phyloP scores from a whole-genome alignment of 2,329 filamentous ascomycete species.

The Zymoseptoria tritici region DNA sequence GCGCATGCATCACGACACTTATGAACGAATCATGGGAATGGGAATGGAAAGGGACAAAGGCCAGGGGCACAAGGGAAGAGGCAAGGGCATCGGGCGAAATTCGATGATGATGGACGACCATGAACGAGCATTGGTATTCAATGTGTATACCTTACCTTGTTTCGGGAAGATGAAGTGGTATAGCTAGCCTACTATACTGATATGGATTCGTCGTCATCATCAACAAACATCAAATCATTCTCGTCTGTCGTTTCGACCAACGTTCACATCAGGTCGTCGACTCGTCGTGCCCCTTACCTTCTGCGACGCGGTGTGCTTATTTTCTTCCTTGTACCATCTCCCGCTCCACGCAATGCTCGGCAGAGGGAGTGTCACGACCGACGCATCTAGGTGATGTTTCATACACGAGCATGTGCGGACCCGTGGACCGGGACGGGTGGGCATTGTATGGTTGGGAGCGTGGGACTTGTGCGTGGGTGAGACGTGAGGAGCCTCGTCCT shows the following conservation, averaged over 20 bases:
- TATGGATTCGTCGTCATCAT: no score
- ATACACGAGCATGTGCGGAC: background rate
- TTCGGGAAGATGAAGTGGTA: no score
- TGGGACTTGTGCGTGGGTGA: background rate
- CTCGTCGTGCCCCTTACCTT: no score
- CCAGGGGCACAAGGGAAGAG: background rate
- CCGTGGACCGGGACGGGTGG: background rate
- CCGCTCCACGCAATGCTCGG: background rate
- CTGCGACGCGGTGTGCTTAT: background rate
- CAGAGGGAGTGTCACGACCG: background rate
- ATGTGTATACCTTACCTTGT: background rate
- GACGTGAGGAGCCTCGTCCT: background rate
- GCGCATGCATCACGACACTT: background rate
- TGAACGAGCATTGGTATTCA: background rate
- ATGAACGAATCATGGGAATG: background rate
- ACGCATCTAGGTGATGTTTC: background rate
- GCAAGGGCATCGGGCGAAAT: background rate
- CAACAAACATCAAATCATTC: no score
- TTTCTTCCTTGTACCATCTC: no score
- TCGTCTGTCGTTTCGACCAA: background rate
- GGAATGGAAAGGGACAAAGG: background rate
- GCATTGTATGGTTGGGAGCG: background rate
- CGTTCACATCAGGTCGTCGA: no score
- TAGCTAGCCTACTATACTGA: no score
- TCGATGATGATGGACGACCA: background rate